Conservation (phyloP, 2,329 filamentous ascomycete species). For the Periglandula ipomoeae region DNA sequence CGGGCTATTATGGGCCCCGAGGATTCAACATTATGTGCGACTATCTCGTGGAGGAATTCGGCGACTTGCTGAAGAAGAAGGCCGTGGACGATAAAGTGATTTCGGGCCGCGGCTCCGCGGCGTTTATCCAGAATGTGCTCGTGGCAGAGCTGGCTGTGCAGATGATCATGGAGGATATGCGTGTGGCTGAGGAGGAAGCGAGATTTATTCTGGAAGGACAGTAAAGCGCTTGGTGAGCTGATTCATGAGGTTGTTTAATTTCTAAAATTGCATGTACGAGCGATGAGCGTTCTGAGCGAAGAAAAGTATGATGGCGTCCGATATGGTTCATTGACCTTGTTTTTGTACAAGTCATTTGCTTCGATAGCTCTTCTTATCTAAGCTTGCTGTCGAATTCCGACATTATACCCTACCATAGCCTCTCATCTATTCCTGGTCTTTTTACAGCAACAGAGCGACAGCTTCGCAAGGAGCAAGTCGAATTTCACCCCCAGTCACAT, state of each 20-base stretch:
- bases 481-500: constrained; percentile 18
- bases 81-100: constrained; percentile 57
- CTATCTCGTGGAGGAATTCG: constrained; percentile 53
- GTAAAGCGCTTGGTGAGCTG: constrained; percentile 56
- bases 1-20: constrained; percentile 76
- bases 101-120: constrained; percentile 54
- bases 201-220: constrained; percentile 54
- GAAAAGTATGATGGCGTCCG: background rate
- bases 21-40: constrained; percentile 66
- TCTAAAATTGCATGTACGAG: background rate
- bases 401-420: too few relatives aligned
- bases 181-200: constrained; percentile 32
- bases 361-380: background rate
- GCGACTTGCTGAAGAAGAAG: constrained; percentile 48
- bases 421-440: background rate
- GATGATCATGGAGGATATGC: constrained; percentile 49
- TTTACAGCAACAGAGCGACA: constrained; percentile 21
- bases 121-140: constrained; percentile 65
- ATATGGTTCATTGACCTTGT: too few relatives aligned
- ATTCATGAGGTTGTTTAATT: constrained; percentile 49
- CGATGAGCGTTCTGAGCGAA: background rate
- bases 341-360: background rate
- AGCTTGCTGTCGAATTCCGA: background rate
- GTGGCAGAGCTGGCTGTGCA: constrained; percentile 59
- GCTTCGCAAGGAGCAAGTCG: constrained; percentile 28